A percentile compares a stretch with the other conserved stretches of the same genome.
Evolutionary conservation across 352 stramenopile species (phyloP).

Genomic region (Pythium volutum): DNA sequence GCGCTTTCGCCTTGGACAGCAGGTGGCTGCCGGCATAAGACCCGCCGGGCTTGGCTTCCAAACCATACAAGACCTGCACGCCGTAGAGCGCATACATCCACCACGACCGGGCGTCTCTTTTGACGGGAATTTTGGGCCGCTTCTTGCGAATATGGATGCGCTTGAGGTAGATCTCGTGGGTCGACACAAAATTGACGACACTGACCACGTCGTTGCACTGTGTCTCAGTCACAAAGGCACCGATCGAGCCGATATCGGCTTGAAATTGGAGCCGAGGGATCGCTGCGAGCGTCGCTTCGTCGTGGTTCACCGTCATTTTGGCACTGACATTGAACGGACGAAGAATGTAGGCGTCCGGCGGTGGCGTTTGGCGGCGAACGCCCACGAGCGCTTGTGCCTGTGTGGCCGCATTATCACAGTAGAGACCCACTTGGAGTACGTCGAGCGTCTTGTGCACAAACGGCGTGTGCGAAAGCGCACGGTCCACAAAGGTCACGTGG

Average conservation of each 20-base stretch:
- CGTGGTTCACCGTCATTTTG: slow-evolving; percentile 81
- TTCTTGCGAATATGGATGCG: slow-evolving; percentile 71
- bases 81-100: slow-evolving; percentile 78
- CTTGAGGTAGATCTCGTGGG: slow-evolving; percentile 81
- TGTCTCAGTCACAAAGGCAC: slow-evolving; percentile 53
- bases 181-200: slow-evolving; percentile 76
- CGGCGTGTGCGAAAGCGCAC: slow-evolving; percentile 66
- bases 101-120: slow-evolving; percentile 51
- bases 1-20: slow-evolving; percentile 19
- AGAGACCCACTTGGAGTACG: slow-evolving; percentile 53
- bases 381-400: slow-evolving; percentile 27
- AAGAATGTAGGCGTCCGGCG: slow-evolving; percentile 53
- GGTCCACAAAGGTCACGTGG: slow-evolving; percentile 76
- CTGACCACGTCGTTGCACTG: slow-evolving; percentile 81
- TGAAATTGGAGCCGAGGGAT: slow-evolving; percentile 73
- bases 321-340: slow-evolving; percentile 70
- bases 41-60: slow-evolving; percentile 23
- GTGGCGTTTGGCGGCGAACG: slow-evolving; percentile 27
- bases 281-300: slow-evolving; percentile 55
- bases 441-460: slow-evolving; percentile 80
- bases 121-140: slow-evolving; percentile 47
- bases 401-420: slow-evolving; percentile 48
- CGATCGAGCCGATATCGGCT: slow-evolving; percentile 63
- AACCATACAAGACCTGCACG: slow-evolving; percentile 56
- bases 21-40: slow-evolving; percentile 1